phyloP scores from a whole-genome alignment of 1,139 yeast genomes.

The Blastobotrys ciferrii region DNA sequence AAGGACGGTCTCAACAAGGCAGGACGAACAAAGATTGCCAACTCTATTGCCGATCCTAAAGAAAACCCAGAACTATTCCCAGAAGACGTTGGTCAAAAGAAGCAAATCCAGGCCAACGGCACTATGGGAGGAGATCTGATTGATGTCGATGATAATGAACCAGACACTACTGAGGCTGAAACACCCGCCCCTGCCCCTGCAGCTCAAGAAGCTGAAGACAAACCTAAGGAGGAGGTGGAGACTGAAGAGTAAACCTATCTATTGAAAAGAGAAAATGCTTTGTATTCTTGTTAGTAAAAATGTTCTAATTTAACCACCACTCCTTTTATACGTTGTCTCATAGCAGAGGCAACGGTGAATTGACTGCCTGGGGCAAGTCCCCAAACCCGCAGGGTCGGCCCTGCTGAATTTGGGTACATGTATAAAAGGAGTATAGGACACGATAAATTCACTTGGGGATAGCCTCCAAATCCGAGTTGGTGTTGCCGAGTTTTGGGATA shows the following conservation, averaged over 20 bases:
- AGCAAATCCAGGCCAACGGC: constrained; percentile 20
- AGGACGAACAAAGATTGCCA: constrained; percentile 60
- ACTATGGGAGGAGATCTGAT: constrained; percentile 24
- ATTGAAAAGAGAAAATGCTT: neutral
- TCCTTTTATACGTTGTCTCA: too few species aligned
- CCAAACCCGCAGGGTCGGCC: too few species aligned
- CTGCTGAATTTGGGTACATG: too few species aligned
- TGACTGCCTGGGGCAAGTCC: too few species aligned
- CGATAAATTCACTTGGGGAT: too few species aligned
- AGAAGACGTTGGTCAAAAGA: constrained; percentile 30
- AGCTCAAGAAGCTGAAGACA: constrained; percentile 16
- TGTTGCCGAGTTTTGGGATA: too few species aligned
- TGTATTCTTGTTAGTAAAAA: constrained; percentile 5
- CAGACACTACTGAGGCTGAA: constrained; percentile 17
- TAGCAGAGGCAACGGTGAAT: too few species aligned
- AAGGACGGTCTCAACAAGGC: constrained; percentile 50
- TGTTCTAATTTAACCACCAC: neutral
- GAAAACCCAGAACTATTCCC: constrained; percentile 35
- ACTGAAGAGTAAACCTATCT: constrained; percentile 5
- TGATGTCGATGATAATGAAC: constrained; percentile 25
- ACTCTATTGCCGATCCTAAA: constrained; percentile 34
- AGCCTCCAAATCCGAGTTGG: too few species aligned
- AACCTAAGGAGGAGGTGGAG: constrained; percentile 11
- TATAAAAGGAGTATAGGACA: too few species aligned
- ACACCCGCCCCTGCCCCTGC: constrained; percentile 15